A percentile compares a stretch with the other conserved stretches of the same genome.
Evolutionary conservation across 176 grass and related monocot species (phyloP).

Genomic region (Bothriochloa decipiens): DNA sequence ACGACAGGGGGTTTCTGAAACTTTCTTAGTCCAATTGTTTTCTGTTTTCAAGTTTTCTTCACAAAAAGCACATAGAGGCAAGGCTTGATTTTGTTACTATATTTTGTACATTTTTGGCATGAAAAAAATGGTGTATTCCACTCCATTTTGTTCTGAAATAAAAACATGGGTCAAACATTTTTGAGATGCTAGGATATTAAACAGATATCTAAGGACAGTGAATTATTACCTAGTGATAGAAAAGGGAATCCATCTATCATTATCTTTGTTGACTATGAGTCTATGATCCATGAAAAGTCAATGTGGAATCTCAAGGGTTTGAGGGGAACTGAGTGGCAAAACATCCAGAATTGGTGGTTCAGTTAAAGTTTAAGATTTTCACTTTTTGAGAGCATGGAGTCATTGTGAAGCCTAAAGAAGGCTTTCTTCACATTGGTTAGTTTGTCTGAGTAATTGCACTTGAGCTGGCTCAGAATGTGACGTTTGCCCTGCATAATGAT

Average conservation of each 20-base stretch:
- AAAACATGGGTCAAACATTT: conserved; percentile 7
- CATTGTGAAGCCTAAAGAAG: not conserved
- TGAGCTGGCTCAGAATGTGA: not conserved
- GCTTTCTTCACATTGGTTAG: conserved; percentile 23
- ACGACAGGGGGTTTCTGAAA: not conserved
- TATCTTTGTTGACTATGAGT: conserved; percentile 6
- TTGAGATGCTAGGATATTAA: conserved; percentile 17
- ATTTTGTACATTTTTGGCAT: conserved; percentile 15
- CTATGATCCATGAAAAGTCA: conserved; percentile 8
- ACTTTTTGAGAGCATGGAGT: conserved; percentile 1
- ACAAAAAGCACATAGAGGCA: not conserved
- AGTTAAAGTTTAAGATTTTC: conserved; percentile 14
- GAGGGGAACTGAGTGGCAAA: conserved; percentile 19
- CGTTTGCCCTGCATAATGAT: conserved; percentile 10
- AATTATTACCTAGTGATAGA: not conserved
- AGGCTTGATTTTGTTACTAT: conserved; percentile 17
- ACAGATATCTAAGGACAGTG: not conserved
- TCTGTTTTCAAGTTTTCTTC: not conserved
- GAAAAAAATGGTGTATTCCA: conserved; percentile 17
- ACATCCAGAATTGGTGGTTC: conserved; percentile 15
- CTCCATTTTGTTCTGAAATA: conserved; percentile 20
- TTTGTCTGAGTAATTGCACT: conserved; percentile 23
- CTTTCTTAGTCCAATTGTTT: not conserved
- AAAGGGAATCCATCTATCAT: not conserved
- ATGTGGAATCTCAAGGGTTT: conserved; percentile 31